A percentile compares a stretch with the other conserved stretches of the same genome.
Conservation (phyloP, 2,329 filamentous ascomycete genomes). For the Colletotrichum sp. region DNA sequence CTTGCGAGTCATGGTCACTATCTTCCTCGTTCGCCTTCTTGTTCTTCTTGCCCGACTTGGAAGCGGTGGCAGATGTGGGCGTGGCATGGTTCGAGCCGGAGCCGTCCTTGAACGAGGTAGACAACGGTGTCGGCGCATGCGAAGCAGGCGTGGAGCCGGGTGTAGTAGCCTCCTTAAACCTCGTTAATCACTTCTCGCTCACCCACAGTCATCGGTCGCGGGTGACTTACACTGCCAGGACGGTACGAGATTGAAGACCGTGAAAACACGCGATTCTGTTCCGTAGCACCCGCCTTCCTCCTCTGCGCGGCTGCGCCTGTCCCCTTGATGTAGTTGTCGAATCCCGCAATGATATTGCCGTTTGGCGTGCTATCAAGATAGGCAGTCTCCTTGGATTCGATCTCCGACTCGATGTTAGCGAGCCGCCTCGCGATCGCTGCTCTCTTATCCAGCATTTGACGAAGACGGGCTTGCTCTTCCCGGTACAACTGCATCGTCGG, state of each 20-base stretch:
- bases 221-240: conserved; percentile 26
- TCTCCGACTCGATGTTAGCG: conserved; percentile 71
- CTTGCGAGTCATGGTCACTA: conserved; percentile 62
- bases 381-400: conserved; percentile 79
- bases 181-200: neutral
- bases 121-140: conserved; percentile 59
- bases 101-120: conserved; percentile 55
- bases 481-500: conserved; percentile 52
- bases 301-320: conserved; percentile 67
- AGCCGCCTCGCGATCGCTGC: conserved; percentile 35
- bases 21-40: conserved; percentile 57
- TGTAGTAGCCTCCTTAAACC: conserved; percentile 43
- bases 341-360: conserved; percentile 96
- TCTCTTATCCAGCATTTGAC: conserved; percentile 49
- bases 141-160: conserved; percentile 49
- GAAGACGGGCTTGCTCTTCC: conserved; percentile 52
- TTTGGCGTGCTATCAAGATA: conserved; percentile 90
- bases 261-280: conserved; percentile 77
- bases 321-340: conserved; percentile 98
- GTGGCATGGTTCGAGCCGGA: conserved; percentile 56
- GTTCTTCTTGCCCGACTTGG: conserved; percentile 50
- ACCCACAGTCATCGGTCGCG: neutral
- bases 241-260: conserved; percentile 68
- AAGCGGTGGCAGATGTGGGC: conserved; percentile 55
- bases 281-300: conserved; percentile 67